A percentile compares a stretch with the other conserved stretches of the same genome.
phyloP scores from a whole-genome alignment of 2,329 filamentous ascomycete genomes.

The Fusarium foetens region DNA sequence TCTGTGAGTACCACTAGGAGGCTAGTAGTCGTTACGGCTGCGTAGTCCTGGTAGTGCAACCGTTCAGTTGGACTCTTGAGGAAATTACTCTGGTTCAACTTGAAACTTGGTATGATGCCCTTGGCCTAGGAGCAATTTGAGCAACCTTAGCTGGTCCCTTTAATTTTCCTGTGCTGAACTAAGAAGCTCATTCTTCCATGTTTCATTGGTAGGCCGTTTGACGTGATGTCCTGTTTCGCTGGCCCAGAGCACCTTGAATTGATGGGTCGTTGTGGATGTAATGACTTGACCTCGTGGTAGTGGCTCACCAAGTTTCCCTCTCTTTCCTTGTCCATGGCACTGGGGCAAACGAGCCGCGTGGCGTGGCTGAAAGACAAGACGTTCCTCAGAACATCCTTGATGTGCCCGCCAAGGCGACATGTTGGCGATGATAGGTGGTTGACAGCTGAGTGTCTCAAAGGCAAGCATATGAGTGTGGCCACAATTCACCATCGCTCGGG shows the following conservation, averaged over 20 bases:
- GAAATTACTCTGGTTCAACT: constrained; percentile 31
- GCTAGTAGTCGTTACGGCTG: not conserved
- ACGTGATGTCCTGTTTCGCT: not conserved
- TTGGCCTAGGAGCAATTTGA: not conserved
- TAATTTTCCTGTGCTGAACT: not conserved
- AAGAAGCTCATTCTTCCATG: not conserved
- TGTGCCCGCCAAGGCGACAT: constrained; percentile 1
- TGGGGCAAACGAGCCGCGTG: constrained; percentile 19
- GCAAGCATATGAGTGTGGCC: not conserved
- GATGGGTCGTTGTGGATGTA: constrained; percentile 7
- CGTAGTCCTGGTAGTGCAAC: not conserved
- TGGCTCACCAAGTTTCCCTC: constrained; percentile 9
- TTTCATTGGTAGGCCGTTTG: not conserved
- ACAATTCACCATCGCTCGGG: not conserved
- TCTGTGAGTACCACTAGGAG: constrained; percentile 12
- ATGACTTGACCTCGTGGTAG: not conserved
- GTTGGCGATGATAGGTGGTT: constrained; percentile 1
- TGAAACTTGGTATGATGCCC: constrained; percentile 28
- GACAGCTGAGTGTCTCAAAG: constrained; percentile 14
- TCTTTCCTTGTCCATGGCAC: constrained; percentile 22
- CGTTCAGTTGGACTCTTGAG: constrained; percentile 4
- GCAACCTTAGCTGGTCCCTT: not conserved
- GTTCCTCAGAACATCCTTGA: not conserved
- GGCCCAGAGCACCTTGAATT: not conserved
- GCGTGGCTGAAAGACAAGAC: constrained; percentile 28